A percentile compares a stretch with the other conserved stretches of the same genome.
phyloP scores from a whole-genome alignment of 2,329 filamentous ascomycete species.

The Cladosporium sphaerospermum region DNA sequence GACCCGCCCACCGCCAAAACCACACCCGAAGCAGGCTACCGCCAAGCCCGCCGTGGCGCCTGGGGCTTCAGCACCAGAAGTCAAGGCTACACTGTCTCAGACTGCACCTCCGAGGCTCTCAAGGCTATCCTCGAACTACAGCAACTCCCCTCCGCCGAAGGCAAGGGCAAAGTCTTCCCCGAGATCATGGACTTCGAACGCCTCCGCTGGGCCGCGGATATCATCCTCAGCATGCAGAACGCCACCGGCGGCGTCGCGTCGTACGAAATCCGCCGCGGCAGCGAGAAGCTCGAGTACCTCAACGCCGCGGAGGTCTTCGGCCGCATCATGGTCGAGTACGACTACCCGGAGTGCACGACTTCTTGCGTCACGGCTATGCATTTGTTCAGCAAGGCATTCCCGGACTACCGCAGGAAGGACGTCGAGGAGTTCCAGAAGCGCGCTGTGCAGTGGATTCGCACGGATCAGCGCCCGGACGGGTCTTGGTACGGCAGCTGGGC shows the following conservation, averaged over 20 bases:
- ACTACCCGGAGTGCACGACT: slow-evolving; percentile 96
- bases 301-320: slow-evolving; percentile 97
- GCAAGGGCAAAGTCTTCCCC: slow-evolving; percentile 49
- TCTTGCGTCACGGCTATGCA: slow-evolving; percentile 84
- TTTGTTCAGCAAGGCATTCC: slow-evolving; percentile 74
- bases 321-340: slow-evolving; percentile 96
- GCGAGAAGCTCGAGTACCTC: slow-evolving; percentile 70
- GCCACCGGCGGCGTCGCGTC: slow-evolving; percentile 77
- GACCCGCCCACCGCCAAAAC: slow-evolving; percentile 28
- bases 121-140: slow-evolving; percentile 84
- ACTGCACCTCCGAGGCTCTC: slow-evolving; percentile 86
- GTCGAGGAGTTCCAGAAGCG: slow-evolving; percentile 66
- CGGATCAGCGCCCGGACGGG: slow-evolving; percentile 71
- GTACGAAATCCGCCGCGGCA: slow-evolving; percentile 78
- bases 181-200: slow-evolving; percentile 67
- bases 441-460: slow-evolving; percentile 77
- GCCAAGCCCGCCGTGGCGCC: slow-evolving; percentile 83
- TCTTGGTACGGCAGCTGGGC: slow-evolving; percentile 98
- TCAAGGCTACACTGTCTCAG: slow-evolving; percentile 92
- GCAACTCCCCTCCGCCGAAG: slow-evolving; percentile 47
- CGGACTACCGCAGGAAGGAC: slow-evolving; percentile 69
- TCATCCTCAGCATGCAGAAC: slow-evolving; percentile 88
- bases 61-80: slow-evolving; percentile 93
- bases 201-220: slow-evolving; percentile 83
- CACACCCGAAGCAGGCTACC: slow-evolving; percentile 49